Percentiles rank a stretch among this genome's conserved stretches.
phyloP scores from a whole-genome alignment of 345 rosid genomes.

The Gossypium turneri region DNA sequence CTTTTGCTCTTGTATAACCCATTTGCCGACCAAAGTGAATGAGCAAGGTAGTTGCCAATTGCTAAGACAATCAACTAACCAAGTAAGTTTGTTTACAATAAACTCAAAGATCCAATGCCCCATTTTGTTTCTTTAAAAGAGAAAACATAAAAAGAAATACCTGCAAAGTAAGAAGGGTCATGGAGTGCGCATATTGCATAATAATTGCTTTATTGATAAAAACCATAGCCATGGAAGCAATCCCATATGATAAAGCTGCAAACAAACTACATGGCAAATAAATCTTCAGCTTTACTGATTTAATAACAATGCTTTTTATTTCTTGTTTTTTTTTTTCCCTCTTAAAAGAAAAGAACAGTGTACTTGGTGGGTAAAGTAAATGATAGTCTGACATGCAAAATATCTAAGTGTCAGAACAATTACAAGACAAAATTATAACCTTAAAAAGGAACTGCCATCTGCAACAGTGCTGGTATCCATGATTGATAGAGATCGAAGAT shows the following conservation, averaged over 20 bases:
- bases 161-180: slow-evolving; percentile 90
- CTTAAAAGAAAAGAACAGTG: background rate
- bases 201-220: slow-evolving; percentile 89
- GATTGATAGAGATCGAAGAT: background rate
- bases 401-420: slow-evolving; percentile 6
- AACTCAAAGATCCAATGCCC: background rate
- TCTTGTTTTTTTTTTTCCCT: background rate
- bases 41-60: slow-evolving; percentile 80
- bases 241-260: slow-evolving; percentile 83
- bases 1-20: slow-evolving; percentile 68
- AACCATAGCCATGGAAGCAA: slow-evolving; percentile 97
- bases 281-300: background rate
- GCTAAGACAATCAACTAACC: slow-evolving; percentile 42
- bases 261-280: slow-evolving; percentile 46
- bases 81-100: background rate
- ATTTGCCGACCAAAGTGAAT: slow-evolving; percentile 62
- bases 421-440: slow-evolving; percentile 22
- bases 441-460: slow-evolving; percentile 36
- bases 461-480: slow-evolving; percentile 38
- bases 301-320: background rate
- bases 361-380: background rate
- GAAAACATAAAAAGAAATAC: slow-evolving; percentile 26
- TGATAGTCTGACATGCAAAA: slow-evolving; percentile 2
- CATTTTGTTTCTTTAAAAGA: background rate
- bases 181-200: slow-evolving; percentile 77